phyloP scores from a whole-genome alignment of 495 filamentous ascomycete species.

The Cercophora sp. region DNA sequence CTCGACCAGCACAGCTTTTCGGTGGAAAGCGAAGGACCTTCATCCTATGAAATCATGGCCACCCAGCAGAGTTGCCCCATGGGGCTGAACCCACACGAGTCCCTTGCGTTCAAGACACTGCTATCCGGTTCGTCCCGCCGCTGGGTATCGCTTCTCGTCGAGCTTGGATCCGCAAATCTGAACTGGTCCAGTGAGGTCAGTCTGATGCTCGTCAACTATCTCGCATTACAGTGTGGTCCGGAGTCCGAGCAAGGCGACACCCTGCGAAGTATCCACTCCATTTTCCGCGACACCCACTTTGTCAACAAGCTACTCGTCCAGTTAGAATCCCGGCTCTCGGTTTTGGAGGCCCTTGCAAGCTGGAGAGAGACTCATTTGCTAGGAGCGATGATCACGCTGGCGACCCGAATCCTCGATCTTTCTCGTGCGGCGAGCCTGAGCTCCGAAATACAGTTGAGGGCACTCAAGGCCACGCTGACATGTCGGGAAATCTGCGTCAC shows the following conservation, averaged over 20 bases:
- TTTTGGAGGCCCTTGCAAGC: constrained; percentile 35
- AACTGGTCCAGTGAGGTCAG: constrained; percentile 51
- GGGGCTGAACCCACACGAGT: constrained; percentile 46
- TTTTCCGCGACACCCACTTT: constrained; percentile 46
- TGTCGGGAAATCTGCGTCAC: constrained; percentile 19
- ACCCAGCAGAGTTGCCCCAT: constrained; percentile 47
- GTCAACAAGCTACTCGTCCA: constrained; percentile 39
- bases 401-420: constrained; percentile 22
- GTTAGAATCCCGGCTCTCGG: constrained; percentile 36
- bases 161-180: constrained; percentile 50
- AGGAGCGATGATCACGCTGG: constrained; percentile 45
- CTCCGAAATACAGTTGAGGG: constrained; percentile 1
- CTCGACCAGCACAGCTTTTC: background rate
- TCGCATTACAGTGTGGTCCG: constrained; percentile 49
- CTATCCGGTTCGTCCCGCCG: constrained; percentile 39
- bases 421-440: background rate
- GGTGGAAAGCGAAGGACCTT: constrained; percentile 32
- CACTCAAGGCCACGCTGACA: constrained; percentile 11
- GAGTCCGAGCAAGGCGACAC: constrained; percentile 15
- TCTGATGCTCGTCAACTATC: constrained; percentile 35
- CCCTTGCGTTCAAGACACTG: constrained; percentile 47
- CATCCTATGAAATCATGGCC: constrained; percentile 54
- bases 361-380: constrained; percentile 52
- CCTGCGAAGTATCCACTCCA: constrained; percentile 38
- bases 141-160: constrained; percentile 47